Evolutionary conservation across 495 filamentous ascomycete species (phyloP).

Genomic region (Penicillium crystallinum): DNA sequence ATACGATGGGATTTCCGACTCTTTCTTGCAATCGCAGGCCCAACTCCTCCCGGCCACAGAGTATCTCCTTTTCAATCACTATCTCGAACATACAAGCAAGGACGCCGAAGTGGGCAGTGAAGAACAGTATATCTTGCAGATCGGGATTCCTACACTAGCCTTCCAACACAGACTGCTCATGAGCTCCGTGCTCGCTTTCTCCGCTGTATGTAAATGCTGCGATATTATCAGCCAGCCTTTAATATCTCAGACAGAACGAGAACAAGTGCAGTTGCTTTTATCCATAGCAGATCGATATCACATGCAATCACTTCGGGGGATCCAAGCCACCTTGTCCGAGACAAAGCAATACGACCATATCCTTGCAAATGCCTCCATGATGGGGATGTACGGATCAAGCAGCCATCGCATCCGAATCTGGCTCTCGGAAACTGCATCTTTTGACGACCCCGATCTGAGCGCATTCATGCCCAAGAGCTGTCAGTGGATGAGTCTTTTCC

Average conservation of each 20-base stretch:
- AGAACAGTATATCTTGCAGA: conserved; percentile 35
- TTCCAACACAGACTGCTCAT: conserved; percentile 36
- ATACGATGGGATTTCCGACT: neutral
- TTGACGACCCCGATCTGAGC: conserved; percentile 6
- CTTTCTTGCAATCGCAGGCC: neutral
- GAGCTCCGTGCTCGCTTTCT: conserved; percentile 36
- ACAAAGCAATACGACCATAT: conserved; percentile 29
- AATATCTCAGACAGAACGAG: neutral
- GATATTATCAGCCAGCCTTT: conserved; percentile 27
- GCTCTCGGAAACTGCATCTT: conserved; percentile 26
- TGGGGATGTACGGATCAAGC: conserved; percentile 41
- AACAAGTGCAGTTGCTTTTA: neutral
- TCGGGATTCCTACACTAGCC: conserved; percentile 39
- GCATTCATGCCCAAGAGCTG: conserved; percentile 29
- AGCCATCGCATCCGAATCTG: conserved; percentile 35
- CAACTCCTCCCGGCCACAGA: conserved; percentile 10
- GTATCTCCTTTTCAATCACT: conserved; percentile 34
- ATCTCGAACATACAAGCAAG: conserved; percentile 38
- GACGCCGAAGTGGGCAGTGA: conserved; percentile 27
- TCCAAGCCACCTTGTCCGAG: conserved; percentile 24
- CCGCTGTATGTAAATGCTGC: conserved; percentile 36
- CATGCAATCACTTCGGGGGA: conserved; percentile 27
- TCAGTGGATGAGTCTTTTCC: conserved; percentile 39
- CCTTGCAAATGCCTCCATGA: conserved; percentile 42
- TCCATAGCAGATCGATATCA: conserved; percentile 30